These are phyloP conservation scores for Boletus patriciae DNA, from an alignment of 768 basidiomycete genomes.

Conservation along the genomic window DNA sequence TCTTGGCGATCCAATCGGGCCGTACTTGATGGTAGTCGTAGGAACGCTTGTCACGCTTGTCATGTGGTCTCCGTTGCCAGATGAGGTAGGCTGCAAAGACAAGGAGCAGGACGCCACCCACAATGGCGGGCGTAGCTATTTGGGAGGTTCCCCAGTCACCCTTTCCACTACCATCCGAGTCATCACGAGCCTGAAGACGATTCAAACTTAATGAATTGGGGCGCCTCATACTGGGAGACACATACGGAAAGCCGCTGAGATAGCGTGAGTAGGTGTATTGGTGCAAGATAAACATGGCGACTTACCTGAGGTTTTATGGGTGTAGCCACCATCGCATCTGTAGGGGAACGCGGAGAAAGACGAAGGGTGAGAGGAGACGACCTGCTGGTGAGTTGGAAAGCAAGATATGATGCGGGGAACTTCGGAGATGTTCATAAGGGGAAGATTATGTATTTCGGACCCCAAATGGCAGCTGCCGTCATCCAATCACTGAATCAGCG, in stretches of 20 bases:
- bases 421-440: slow-evolving; percentile 14
- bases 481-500: slow-evolving; percentile 20
- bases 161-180: background rate
- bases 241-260: slow-evolving; percentile 25
- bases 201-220: background rate
- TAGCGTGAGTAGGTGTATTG: background rate
- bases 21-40: slow-evolving; percentile 16
- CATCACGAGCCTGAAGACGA: slow-evolving; percentile 18
- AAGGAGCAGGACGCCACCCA: slow-evolving; percentile 32
- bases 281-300: background rate
- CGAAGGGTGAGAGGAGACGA: background rate
- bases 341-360: background rate
- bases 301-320: slow-evolving; percentile 14
- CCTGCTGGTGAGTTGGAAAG: background rate
- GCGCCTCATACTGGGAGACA: background rate
- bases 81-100: slow-evolving; percentile 23
- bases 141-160: slow-evolving; percentile 31
- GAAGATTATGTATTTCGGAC: slow-evolving; percentile 17
- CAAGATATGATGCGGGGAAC: slow-evolving; percentile 19
- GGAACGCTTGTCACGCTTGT: background rate
- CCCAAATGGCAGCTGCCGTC: slow-evolving; percentile 16
- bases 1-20: slow-evolving; percentile 12
- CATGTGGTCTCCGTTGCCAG: slow-evolving; percentile 23
- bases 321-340: slow-evolving; percentile 24
- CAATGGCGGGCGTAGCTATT: slow-evolving; percentile 36